Base-by-base conservation (phyloP, 306 rosid species). In the Cucumis sativus region DNA sequence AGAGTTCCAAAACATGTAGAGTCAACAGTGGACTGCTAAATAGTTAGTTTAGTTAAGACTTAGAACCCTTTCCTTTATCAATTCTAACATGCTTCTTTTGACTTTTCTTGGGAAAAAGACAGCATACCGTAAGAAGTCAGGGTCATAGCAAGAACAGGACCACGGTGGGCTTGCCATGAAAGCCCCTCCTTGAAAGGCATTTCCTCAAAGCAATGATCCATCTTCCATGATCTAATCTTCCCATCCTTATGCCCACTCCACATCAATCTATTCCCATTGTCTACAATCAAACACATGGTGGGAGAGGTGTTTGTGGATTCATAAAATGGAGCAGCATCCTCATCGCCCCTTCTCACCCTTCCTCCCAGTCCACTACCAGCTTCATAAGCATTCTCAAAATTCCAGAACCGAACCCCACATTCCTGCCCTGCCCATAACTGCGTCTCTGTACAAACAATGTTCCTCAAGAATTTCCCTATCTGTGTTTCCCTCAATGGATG, bases 231-330 rank as follows among this genome's bases (percentile, higher is more conserved):
- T 78, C 97, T 85, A 54, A 96, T 87, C 91, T 92, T 96, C 25
- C 99, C 99, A 82, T 96, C 99, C 85, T 89, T 96, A 52, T 96
- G 99, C 25, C 99, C 99, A 49, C 84, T 89, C 99, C 98, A 96
- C 1, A 92, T 70, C 86, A 92, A 55, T 78, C 84, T 85, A 57
- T 85, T 92, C 10, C 84, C 98, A 2, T 51, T 74, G 79, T 96
- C 99, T 52, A 93, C 91, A 17, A 87, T 20, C 87, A 89, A 79
- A 82, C 88, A 89, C 20, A 84, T 75, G 70, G 96, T 85, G 25
- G 99, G 97, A n/a, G 97, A 86, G 43, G 93, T 91, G 63, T 84
- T 88, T 5, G 67, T 75, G 0, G 99, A 96, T 80, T 96, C 99
- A 74, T 81, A 79, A 84, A 88, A 96, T 0, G 99, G 99, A 0